Base-by-base conservation (phyloP, 2,329 filamentous ascomycete genomes). In the Ophiostoma piceae region DNA sequence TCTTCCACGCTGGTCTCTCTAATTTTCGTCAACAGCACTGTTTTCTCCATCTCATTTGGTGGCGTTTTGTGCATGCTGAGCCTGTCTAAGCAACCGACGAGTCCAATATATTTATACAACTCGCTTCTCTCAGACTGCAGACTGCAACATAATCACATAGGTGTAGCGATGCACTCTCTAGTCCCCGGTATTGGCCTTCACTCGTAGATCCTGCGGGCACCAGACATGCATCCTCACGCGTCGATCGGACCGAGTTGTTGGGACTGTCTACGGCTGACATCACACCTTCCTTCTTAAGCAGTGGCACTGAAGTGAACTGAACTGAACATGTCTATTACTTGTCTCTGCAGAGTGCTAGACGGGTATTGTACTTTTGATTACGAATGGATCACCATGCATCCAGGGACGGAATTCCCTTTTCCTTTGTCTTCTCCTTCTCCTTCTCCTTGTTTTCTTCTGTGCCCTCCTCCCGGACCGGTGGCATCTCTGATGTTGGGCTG, bases 61-160 rank as follows among this genome's bases (percentile, higher is more conserved):
- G 57, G 57, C 57, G 57, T 62, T 16, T 62, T 19, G 57, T 62
- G 57, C 57, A 32, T 32, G 57, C 57, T 35, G 26, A 62, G 26
- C 12, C 26, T 32, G 14, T 35, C 12, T 35, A 29, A 62, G 6
- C 22, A 62, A 26, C 26, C 57, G 57, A 62, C 26, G 22, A 32
- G 7, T 11, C 32, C 22, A 14, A 14, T 32, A 62, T 29, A 62
- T 29, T 62, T 7, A 32, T 29, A 14, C 35, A 26, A 16, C 11
- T 62, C 57, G 26, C 57, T 62, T 62, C 26, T 62, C 26, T 62
- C 5, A 32, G 26, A 62, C 26, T 62, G 12, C 26, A 60, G 22
- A 14, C 8, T 32, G 57, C 9, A 22, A 57, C 8, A 26, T 26
- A 26, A 57, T 14, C 51, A 11, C 16, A 7, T n/a, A 47, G 16